phyloP scores from a whole-genome alignment of 441 rosid species.

The Melastoma candidum region DNA sequence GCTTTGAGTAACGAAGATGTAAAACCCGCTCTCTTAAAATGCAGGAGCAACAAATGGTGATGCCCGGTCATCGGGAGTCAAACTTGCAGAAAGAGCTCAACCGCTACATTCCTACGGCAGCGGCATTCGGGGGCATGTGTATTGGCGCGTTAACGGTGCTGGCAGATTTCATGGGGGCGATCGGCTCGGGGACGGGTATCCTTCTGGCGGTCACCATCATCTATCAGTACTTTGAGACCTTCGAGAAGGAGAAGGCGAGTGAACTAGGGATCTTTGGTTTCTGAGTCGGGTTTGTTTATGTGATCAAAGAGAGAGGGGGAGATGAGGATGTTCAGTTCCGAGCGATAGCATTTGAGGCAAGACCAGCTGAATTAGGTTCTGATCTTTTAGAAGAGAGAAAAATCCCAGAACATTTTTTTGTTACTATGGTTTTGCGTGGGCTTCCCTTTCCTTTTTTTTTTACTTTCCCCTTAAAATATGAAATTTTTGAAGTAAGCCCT shows the following conservation, averaged over 20 bases:
- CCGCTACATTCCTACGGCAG: constrained; percentile 20
- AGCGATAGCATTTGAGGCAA: too few species aligned
- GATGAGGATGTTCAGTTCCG: too few species aligned
- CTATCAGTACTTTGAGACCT: constrained; percentile 19
- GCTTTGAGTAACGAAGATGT: too few species aligned
- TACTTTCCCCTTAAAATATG: too few species aligned
- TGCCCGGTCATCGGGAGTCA: constrained; percentile 21
- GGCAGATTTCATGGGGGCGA: constrained; percentile 20
- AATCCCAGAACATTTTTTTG: too few species aligned
- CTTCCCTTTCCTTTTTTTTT: too few species aligned
- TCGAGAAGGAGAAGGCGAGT: constrained; percentile 18
- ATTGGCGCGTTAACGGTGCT: constrained; percentile 16
- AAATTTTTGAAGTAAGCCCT: too few species aligned
- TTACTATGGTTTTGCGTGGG: too few species aligned
- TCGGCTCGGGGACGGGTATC: constrained; percentile 19
- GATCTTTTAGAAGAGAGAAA: too few species aligned
- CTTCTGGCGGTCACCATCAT: constrained; percentile 17
- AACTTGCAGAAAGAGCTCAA: constrained; percentile 20
- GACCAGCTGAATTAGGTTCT: too few species aligned
- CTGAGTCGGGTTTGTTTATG: not conserved
- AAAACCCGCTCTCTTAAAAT: too few species aligned
- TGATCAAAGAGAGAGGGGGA: too few species aligned
- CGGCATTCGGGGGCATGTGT: constrained; percentile 17
- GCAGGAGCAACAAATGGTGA: constrained; percentile 23
- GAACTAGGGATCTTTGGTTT: constrained; percentile 20